A percentile compares a stretch with the other conserved stretches of the same genome.
These are phyloP conservation scores for Epichloe brachyelytri DNA, from an alignment of 2,329 filamentous ascomycete genomes.

Conservation along the genomic window DNA sequence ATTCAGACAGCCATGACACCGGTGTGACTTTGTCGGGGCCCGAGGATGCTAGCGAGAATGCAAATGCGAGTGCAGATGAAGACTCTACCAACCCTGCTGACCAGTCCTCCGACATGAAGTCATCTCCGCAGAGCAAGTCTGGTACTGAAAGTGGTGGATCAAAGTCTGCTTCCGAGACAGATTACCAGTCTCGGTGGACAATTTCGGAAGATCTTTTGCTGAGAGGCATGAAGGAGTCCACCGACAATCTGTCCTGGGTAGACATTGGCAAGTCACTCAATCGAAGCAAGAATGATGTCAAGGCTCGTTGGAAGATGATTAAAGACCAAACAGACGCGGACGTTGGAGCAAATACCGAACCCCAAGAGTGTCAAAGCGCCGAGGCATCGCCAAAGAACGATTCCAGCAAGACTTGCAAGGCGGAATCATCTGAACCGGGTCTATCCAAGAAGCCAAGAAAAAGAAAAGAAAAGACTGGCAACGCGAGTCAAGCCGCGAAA, in stretches of 20 bases:
- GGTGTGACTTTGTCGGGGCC: too few relatives aligned
- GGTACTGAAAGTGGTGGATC: background rate
- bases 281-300: constrained; percentile 17
- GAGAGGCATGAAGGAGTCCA: constrained; percentile 20
- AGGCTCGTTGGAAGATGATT: constrained; percentile 21
- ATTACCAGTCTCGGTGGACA: constrained; percentile 14
- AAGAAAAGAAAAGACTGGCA: too few relatives aligned
- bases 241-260: constrained; percentile 15
- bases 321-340: constrained; percentile 9
- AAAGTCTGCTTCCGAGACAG: background rate
- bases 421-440: too few relatives aligned
- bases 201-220: constrained; percentile 23
- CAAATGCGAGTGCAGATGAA: too few relatives aligned
- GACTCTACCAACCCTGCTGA: too few relatives aligned
- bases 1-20: background rate
- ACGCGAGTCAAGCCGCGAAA: too few relatives aligned
- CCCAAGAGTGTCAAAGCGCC: background rate
- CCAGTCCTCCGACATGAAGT: too few relatives aligned
- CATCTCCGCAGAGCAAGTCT: too few relatives aligned
- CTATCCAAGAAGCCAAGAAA: too few relatives aligned
- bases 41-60: too few relatives aligned
- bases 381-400: background rate
- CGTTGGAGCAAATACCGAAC: too few relatives aligned
- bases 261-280: constrained; percentile 17
- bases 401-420: background rate